phyloP scores from a whole-genome alignment of 2,329 filamentous ascomycete species.

The Magnaporthales sp. region DNA sequence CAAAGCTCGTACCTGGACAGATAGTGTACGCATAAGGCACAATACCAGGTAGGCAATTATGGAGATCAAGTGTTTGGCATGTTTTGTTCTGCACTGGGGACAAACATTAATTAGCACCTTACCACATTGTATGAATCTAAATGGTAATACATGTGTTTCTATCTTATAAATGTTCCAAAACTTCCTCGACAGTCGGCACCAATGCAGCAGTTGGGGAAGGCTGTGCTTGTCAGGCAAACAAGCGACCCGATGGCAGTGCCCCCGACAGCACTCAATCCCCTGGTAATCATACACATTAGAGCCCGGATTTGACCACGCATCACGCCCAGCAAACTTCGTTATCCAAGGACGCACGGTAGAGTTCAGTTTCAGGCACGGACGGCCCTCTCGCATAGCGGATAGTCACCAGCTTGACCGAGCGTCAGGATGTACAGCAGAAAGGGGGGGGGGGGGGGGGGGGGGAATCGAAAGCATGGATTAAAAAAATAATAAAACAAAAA shows the following conservation, averaged over 20 bases:
- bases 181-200: not conserved
- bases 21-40: no score
- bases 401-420: not conserved
- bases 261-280: not conserved
- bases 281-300: not conserved
- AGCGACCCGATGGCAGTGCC: not conserved
- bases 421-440: not conserved
- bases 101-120: no score
- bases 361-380: not conserved
- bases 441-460: no score
- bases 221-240: not conserved
- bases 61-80: no score
- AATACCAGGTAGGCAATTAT: no score
- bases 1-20: not conserved
- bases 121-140: no score
- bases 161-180: no score
- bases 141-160: no score
- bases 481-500: no score
- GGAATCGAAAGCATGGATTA: not conserved
- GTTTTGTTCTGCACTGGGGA: no score
- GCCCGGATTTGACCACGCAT: not conserved
- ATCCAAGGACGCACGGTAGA: not conserved
- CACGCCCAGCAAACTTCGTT: not conserved
- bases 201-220: not conserved
- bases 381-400: not conserved